Base-by-base conservation (phyloP, 257 asterid genomes). In the Knoxia roxburghii region DNA sequence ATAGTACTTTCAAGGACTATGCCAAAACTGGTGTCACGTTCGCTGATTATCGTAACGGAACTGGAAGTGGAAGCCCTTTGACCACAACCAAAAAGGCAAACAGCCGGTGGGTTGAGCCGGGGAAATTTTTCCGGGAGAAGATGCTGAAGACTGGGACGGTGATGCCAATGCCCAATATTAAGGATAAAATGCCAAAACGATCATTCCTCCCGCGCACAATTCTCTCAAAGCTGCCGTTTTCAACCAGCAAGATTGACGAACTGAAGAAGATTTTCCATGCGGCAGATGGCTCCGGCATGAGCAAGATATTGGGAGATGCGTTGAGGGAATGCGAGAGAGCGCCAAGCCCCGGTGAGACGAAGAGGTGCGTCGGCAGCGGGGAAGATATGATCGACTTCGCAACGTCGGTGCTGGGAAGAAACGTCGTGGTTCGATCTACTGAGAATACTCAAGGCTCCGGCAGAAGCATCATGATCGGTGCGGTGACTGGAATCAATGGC, bases 331-430 rank as follows among this genome's bases (percentile, higher is more conserved):
- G 98, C 73, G 98, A 91, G 77, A 62, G 96, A 4, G 81, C 92
- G 2, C 92, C 98, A 0, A 87, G 90, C 77, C 69, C 77, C 1
- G 96, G 95, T 1, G 98, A 91, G 87, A 84, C 86, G 5, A 89
- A 91, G 83, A 83, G 83, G 39, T 91, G 96, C 69, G 95, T 83
- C 68, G 84, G 81, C 27, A 89, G 96, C 0, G 82, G 73, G 20
- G 98, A 91, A 78, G 98, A 91, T 73, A 89, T 91, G 98, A 80
- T 91, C 50, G 98, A 91, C 85, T 91, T 91, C 26, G 84, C 92
- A 7, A 87, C 96, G 5, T 74, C 95, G 7, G 85, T 91, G 0
- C 73, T 91, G 9, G 98, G 98, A 0, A 86, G 89, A 18, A 83
- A 83, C 56, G 83, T 84, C 51, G 86, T 5, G 15, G 98, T 79